Base-by-base conservation (phyloP, 164 flowering plant species). In the Tinospora cordifolia region DNA sequence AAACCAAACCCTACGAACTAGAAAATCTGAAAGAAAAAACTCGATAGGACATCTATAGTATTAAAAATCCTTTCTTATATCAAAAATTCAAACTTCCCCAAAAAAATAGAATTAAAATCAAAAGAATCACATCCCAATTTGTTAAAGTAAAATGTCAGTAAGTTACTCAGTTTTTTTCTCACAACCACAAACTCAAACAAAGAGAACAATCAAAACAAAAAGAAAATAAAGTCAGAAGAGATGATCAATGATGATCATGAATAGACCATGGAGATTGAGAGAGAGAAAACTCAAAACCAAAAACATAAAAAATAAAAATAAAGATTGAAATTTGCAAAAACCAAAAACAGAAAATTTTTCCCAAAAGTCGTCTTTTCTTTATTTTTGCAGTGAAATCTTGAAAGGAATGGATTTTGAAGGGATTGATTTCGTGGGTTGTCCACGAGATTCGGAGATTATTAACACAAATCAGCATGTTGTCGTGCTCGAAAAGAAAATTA, bases 1-100 rank as follows among this genome's bases (percentile, higher is more conserved):
- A 68, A 69, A 76, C 66, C 72, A 75, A 83, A 77, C 85, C 85
- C 83, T 78, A 80, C 72, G 27, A 63, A 66, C 70, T 73, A 65
- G 39, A 72, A 76, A 78, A 70, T 65, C 75, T 67, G 68, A 66
- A 66, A 63, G 58, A 63, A 68, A 44, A 72, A 60, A 58, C 73
- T 66, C 74, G 75, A 77, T 67, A 67, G 72, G 76, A 67, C 69
- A 64, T 63, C 46, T 64, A 26, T 15, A 38, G 49, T 62, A 21
- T 17, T 44, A 49, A 38, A 38, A 70, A 75, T 25, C 60, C 47
- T 54, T 47, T 40, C 51, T 19, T 62, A 68, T 51, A 68, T 65
- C 62, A 60, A 38, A 71, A 74, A 63, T 26, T 41, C 59, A 75
- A 65, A 24, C 26, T 66, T 40, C 34, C 39, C 46, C 62, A 66